Evolutionary conservation across 768 basidiomycete genomes (phyloP), one percentile per base, ranked within the genome.

Genomic region (Kondoa subrosea): DNA sequence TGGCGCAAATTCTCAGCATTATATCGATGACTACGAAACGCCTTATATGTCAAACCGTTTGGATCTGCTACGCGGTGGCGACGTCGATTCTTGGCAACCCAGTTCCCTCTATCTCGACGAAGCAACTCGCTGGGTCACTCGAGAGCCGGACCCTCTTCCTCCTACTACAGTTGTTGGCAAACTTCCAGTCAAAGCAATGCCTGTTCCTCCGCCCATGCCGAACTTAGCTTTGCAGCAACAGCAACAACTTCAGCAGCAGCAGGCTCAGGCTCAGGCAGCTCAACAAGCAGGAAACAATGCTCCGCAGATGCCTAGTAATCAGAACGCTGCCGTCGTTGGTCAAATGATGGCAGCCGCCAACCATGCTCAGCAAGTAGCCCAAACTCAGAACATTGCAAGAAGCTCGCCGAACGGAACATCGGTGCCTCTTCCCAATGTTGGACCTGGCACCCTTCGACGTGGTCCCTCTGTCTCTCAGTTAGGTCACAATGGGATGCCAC

Each of bases 11-110:
- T 70, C 69, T 57, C 71, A 71, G 17, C 32, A 57, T n/a, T 30
- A 73, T 1, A 4, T 75, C 29, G 74, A 74, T 67, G 73, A n/a
- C 69, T 74, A 65, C 68, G 65, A 67, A 17, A 58, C 34, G 15
- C n/a, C 26, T 27, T 60, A 64, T 31, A 25, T 25, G 27, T 50
- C 26, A 26, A 58, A 40, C 17, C 69, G 68, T 16, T 33, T 71
- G 64, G 68, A 69, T 32, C 67, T 71, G 68, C 15, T 64, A 15
- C 65, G 69, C 56, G 66, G 64, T 27, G 67, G 68, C 34, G 73
- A 72, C 29, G 32, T 58, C 61, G 57, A 69, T 21, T 34, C 64
- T 25, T 27, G 67, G 17, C 16, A 65, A 25, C 67, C 70, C 32
- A 56, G 34, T 33, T 16, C 21, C 8, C 32, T 57, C 0, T 69